Evolutionary conservation across 2,329 filamentous ascomycete species (phyloP).

Genomic region (Atkinsonella texensis): DNA sequence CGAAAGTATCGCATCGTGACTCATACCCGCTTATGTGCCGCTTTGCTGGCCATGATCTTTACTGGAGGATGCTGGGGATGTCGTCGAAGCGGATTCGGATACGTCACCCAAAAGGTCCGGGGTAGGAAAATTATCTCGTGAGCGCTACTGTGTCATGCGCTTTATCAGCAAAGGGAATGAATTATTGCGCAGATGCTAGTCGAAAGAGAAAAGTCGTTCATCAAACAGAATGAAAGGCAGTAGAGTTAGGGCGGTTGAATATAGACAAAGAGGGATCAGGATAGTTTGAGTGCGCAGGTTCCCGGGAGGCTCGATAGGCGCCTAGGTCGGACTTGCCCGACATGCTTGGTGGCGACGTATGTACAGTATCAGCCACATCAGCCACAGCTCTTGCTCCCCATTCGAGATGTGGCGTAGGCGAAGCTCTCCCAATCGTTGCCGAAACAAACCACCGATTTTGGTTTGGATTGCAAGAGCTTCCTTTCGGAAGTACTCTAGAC

Average conservation of each 20-base stretch:
- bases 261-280: neutral
- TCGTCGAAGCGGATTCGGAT: constrained; percentile 1
- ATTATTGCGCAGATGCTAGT: neutral
- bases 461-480: neutral
- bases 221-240: neutral
- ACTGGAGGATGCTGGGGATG: neutral
- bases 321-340: constrained; percentile 1
- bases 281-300: neutral
- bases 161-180: neutral
- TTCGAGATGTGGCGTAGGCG: constrained; percentile 1
- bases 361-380: constrained; percentile 1
- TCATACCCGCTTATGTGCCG: constrained; percentile 59
- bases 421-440: neutral
- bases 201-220: neutral
- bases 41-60: constrained; percentile 54
- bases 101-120: constrained; percentile 13
- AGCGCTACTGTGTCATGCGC: neutral
- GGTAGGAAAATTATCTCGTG: constrained; percentile 1
- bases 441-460: neutral
- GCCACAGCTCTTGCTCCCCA: neutral
- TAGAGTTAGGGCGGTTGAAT: neutral
- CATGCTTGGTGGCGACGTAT: neutral
- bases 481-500: neutral
- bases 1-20: neutral
- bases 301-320: neutral